phyloP scores from a whole-genome alignment of 2,329 filamentous ascomycete genomes.

The Myriosclerotinia scirpicola region DNA sequence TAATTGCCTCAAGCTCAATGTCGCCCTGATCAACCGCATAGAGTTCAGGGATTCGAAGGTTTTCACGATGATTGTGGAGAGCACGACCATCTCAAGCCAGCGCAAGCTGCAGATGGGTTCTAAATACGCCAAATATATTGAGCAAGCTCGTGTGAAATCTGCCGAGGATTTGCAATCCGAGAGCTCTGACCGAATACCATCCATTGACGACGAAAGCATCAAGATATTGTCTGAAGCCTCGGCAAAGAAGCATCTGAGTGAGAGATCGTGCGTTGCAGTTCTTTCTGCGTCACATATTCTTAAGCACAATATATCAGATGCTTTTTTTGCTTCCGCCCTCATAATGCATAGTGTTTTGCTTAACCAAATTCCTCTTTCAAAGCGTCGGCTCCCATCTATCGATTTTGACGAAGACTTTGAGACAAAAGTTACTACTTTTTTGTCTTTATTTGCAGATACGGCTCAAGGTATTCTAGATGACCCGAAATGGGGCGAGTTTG shows the following conservation, averaged over 20 bases:
- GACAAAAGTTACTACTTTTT: conserved; percentile 43
- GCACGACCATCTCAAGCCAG: conserved; percentile 30
- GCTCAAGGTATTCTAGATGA: conserved; percentile 42
- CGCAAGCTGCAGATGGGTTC: conserved; percentile 27
- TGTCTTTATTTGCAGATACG: conserved; percentile 42
- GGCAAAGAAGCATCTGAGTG: conserved; percentile 39
- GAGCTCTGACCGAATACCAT: not conserved
- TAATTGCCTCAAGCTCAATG: conserved; percentile 55
- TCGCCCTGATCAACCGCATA: conserved; percentile 63
- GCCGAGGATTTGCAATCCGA: conserved; percentile 16
- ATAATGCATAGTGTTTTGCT: conserved; percentile 47
- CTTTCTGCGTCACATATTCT: conserved; percentile 40
- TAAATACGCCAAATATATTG: conserved; percentile 27
- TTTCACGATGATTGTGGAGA: conserved; percentile 51
- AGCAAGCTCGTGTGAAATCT: conserved; percentile 25
- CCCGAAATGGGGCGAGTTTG: conserved; percentile 33
- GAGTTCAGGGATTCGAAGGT: conserved; percentile 56
- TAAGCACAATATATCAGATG: conserved; percentile 35
- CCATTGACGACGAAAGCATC: conserved; percentile 24
- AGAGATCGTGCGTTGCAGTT: conserved; percentile 38
- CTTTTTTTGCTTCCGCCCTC: conserved; percentile 43
- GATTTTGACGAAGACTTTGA: conserved; percentile 40
- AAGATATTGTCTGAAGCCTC: conserved; percentile 29
- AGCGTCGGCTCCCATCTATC: conserved; percentile 42
- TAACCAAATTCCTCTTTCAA: conserved; percentile 44